A percentile compares a stretch with the other conserved stretches of the same genome.
Conservation (phyloP, 805 yeast genomes). For the Yarrowia sp. region DNA sequence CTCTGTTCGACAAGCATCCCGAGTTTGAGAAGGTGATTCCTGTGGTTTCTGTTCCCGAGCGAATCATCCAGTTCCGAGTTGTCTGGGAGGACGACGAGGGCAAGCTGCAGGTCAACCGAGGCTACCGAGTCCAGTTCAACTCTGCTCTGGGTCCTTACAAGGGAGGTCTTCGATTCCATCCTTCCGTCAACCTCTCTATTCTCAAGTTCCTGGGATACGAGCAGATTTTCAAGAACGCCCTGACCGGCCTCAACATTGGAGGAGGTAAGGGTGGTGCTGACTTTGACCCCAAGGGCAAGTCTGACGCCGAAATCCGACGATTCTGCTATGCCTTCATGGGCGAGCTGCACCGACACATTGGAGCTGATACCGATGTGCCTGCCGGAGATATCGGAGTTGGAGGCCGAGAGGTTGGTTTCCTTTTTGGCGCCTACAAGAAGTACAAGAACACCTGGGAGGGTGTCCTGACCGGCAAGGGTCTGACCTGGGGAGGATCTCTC, state of each 20-base stretch:
- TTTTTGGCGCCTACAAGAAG: constrained; percentile 95
- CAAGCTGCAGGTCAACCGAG: constrained; percentile 87
- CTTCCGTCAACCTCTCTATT: constrained; percentile 90
- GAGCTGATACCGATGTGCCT: constrained; percentile 96
- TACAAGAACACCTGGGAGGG: constrained; percentile 93
- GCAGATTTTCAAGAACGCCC: constrained; percentile 97
- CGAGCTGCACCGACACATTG: constrained; percentile 93
- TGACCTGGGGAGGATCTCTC: constrained; percentile 98
- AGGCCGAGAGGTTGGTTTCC: constrained; percentile 91
- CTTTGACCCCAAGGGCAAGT: constrained; percentile 94
- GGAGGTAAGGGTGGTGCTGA: constrained; percentile 99
- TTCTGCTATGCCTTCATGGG: constrained; percentile 95
- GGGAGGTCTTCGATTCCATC: constrained; percentile 98
- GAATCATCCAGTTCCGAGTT: constrained; percentile 95
- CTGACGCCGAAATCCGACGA: constrained; percentile 92
- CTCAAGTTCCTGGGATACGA: constrained; percentile 96
- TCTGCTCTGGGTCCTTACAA: constrained; percentile 98
- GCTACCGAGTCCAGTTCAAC: constrained; percentile 98
- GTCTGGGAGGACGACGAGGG: constrained; percentile 97
- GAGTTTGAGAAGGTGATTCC: constrained; percentile 83
- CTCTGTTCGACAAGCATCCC: constrained; percentile 84
- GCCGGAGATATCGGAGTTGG: constrained; percentile 99
- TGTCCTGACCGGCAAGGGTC: constrained; percentile 96
- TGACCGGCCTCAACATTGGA: constrained; percentile 96
- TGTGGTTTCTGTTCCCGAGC: constrained; percentile 91